Percentiles rank a stretch among this genome's conserved stretches.
phyloP scores from a whole-genome alignment of 208 protist species.

The Wallacemonas collosoma region DNA sequence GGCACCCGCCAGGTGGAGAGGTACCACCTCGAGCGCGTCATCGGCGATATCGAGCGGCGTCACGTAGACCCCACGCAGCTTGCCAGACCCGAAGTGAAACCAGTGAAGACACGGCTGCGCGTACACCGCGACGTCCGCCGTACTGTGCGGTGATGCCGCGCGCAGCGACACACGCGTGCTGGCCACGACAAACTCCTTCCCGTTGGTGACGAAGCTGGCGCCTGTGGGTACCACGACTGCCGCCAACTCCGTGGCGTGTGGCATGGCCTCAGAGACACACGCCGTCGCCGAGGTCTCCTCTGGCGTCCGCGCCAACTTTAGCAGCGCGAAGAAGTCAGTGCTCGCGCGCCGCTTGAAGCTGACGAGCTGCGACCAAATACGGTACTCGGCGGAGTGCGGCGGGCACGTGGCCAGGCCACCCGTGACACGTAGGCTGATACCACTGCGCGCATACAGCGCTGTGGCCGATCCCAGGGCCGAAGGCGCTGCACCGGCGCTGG shows the following conservation, averaged over 20 bases:
- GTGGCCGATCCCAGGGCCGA: too few relatives aligned
- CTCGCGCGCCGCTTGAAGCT: conserved; percentile 53
- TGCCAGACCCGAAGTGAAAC: conserved; percentile 49
- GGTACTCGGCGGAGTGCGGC: conserved; percentile 32
- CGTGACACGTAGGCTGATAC: conserved; percentile 47
- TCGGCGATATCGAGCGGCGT: conserved; percentile 11
- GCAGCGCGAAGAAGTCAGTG: conserved; percentile 65
- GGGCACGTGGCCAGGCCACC: conserved; percentile 36
- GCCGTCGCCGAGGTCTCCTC: background rate
- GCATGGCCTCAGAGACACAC: background rate
- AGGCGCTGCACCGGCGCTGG: too few relatives aligned
- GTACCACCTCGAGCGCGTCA: background rate
- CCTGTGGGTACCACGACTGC: conserved; percentile 38
- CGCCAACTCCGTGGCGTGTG: conserved; percentile 1
- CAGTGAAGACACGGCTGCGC: conserved; percentile 41
- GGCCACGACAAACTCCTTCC: conserved; percentile 47
- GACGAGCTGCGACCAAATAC: conserved; percentile 51
- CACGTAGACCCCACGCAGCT: conserved; percentile 24
- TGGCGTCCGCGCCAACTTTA: conserved; percentile 20
- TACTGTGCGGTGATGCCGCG: background rate
- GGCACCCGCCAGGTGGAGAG: background rate
- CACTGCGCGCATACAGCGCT: background rate
- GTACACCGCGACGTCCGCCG: background rate
- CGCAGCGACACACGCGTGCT: conserved; percentile 30
- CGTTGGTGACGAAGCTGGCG: conserved; percentile 43